Evolutionary conservation across 495 filamentous ascomycete genomes (phyloP).

Genomic region (Xeromyces bisporus): DNA sequence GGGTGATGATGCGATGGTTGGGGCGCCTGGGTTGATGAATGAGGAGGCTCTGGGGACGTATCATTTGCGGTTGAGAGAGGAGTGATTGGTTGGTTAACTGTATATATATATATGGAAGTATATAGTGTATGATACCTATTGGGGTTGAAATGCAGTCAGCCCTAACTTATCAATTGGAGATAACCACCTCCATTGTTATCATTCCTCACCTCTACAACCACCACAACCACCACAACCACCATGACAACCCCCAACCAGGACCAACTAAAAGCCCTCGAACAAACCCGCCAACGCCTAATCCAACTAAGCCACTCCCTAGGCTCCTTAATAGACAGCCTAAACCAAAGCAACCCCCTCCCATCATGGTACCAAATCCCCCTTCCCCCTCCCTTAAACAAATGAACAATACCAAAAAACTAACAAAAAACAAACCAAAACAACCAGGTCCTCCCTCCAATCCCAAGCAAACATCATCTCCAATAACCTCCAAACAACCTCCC

Average conservation of each 20-base stretch:
- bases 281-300: conserved; percentile 51
- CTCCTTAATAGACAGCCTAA: conserved; percentile 39
- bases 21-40: conserved; percentile 49
- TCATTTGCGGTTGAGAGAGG: conserved; percentile 28
- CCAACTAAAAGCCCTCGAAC: conserved; percentile 57
- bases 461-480: conserved; percentile 47
- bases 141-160: too few species aligned
- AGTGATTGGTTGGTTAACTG: too few species aligned
- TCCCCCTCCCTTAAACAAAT: too few species aligned
- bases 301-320: conserved; percentile 50
- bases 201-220: not conserved
- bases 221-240: not conserved
- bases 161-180: too few species aligned
- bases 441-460: conserved; percentile 51
- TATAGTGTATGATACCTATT: too few species aligned
- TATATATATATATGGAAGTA: too few species aligned
- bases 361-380: conserved; percentile 40
- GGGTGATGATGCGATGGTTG: conserved; percentile 60
- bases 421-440: too few species aligned
- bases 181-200: too few species aligned
- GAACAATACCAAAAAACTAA: conserved; percentile 2
- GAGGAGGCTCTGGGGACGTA: conserved; percentile 52
- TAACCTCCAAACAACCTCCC: conserved; percentile 42
- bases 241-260: conserved; percentile 29
- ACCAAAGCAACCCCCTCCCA: conserved; percentile 39